A percentile compares a stretch with the other conserved stretches of the same genome.
phyloP scores from a whole-genome alignment of 768 basidiomycete species.

The Filobasidium wieringae region DNA sequence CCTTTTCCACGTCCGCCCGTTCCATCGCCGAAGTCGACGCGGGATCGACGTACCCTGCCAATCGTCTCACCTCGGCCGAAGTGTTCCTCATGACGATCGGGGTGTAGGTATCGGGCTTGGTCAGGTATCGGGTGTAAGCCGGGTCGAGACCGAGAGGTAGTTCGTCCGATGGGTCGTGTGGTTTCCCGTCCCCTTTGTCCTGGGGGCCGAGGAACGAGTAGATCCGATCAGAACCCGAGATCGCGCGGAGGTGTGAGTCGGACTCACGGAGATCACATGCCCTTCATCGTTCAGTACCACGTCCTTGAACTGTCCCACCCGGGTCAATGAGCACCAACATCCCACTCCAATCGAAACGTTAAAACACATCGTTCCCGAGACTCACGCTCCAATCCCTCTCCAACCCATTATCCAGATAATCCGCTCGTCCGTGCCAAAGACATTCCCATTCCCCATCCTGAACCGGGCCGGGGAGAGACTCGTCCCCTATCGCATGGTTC shows the following conservation, averaged over 20 bases:
- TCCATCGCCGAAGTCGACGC: too few relatives aligned
- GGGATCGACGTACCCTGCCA: neutral
- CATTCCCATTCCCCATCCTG: constrained; percentile 35
- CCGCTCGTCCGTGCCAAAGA: constrained; percentile 31
- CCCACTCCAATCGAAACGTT: neutral
- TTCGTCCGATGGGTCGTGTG: constrained; percentile 19
- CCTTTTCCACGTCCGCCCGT: constrained; percentile 3
- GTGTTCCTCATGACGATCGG: neutral
- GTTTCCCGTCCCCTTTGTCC: constrained; percentile 32
- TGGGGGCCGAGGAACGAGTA: neutral
- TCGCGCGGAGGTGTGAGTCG: neutral
- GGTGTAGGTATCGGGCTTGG: constrained; percentile 11
- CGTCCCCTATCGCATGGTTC: neutral
- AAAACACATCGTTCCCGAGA: neutral
- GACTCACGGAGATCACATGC: constrained; percentile 33
- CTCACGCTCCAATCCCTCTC: constrained; percentile 37
- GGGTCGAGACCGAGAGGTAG: constrained; percentile 28
- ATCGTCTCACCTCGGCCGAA: neutral
- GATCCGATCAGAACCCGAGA: neutral
- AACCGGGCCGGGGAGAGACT: constrained; percentile 3
- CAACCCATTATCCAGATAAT: constrained; percentile 35
- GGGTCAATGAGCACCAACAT: neutral
- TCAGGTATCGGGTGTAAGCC: constrained; percentile 28
- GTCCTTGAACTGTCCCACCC: constrained; percentile 23
- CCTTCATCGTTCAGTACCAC: constrained; percentile 27